Evolutionary conservation across 495 filamentous ascomycete species (phyloP).

Genomic region (Xylaria cubensis): DNA sequence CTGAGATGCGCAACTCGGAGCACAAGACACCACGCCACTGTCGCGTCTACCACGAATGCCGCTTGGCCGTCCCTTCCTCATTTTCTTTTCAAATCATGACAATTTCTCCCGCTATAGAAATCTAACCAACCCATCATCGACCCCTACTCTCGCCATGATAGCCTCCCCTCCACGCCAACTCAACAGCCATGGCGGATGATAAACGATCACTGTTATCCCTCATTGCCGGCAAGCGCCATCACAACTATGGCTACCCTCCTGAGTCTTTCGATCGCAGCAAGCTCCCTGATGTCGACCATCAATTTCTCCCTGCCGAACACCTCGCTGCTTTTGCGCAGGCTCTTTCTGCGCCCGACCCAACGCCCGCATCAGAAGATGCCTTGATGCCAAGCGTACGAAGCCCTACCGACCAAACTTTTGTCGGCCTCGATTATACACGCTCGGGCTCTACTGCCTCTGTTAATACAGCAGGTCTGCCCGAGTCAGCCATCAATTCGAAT

Average conservation of each 20-base stretch:
- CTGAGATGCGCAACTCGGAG: background rate
- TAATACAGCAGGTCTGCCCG: conserved; percentile 29
- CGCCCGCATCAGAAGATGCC: conserved; percentile 49
- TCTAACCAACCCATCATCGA: background rate
- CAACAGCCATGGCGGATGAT: conserved; percentile 41
- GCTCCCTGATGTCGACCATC: conserved; percentile 68
- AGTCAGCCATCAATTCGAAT: conserved; percentile 31
- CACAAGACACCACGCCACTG: background rate
- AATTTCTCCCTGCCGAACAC: conserved; percentile 67
- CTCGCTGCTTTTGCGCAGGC: conserved; percentile 65
- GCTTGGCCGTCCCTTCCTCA: background rate
- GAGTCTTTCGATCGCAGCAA: conserved; percentile 53
- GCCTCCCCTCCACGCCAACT: background rate
- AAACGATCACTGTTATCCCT: conserved; percentile 35
- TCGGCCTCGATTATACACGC: conserved; percentile 31
- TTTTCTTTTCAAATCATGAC: background rate
- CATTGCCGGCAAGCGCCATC: conserved; percentile 35
- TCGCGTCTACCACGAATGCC: background rate
- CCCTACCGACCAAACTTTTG: conserved; percentile 36
- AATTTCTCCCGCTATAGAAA: background rate
- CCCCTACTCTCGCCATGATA: conserved; percentile 25
- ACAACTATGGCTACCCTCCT: conserved; percentile 54
- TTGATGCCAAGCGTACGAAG: conserved; percentile 36
- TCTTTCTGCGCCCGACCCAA: conserved; percentile 59
- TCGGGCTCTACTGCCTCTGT: conserved; percentile 33